Percentiles rank a stretch among this genome's conserved stretches.
phyloP scores from a whole-genome alignment of 768 basidiomycete genomes.

The Sarcodon aspratus region DNA sequence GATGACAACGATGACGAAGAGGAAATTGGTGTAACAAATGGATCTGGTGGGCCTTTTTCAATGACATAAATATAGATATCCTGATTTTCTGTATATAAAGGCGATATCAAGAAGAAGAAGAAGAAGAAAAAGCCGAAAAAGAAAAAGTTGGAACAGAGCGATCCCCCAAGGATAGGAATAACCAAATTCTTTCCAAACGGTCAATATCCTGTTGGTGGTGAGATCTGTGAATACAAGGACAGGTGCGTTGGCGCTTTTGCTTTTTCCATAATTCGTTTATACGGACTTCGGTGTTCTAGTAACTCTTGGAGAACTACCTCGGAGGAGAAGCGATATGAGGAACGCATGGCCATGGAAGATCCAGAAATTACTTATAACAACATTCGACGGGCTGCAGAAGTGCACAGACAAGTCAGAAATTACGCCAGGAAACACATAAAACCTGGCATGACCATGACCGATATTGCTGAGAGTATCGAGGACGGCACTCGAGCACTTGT shows the following conservation, averaged over 20 bases:
- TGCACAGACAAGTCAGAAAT: slow-evolving; percentile 84
- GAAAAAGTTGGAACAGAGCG: slow-evolving; percentile 69
- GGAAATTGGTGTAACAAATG: not conserved
- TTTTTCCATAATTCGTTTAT: not conserved
- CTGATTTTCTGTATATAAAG: slow-evolving; percentile 10
- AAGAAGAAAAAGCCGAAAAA: slow-evolving; percentile 92
- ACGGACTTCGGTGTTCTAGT: slow-evolving; percentile 27
- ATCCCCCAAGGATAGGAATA: slow-evolving; percentile 83
- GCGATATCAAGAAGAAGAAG: slow-evolving; percentile 71
- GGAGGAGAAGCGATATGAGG: slow-evolving; percentile 81
- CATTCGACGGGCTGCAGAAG: slow-evolving; percentile 90
- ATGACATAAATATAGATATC: not conserved
- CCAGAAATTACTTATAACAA: slow-evolving; percentile 78
- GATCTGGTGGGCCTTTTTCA: not conserved
- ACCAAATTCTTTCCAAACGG: slow-evolving; percentile 82
- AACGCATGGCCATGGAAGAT: slow-evolving; percentile 68
- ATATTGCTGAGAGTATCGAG: slow-evolving; percentile 91
- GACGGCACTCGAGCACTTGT: slow-evolving; percentile 84
- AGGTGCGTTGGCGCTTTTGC: slow-evolving; percentile 48
- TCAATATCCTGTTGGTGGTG: slow-evolving; percentile 79
- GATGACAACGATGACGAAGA: not conserved
- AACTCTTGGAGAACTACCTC: slow-evolving; percentile 84
- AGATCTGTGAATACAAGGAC: slow-evolving; percentile 84
- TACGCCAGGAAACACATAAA: slow-evolving; percentile 75
- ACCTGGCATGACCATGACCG: slow-evolving; percentile 90